Conservation (phyloP, 1,284 basidiomycete species). For the Athelia sp. region DNA sequence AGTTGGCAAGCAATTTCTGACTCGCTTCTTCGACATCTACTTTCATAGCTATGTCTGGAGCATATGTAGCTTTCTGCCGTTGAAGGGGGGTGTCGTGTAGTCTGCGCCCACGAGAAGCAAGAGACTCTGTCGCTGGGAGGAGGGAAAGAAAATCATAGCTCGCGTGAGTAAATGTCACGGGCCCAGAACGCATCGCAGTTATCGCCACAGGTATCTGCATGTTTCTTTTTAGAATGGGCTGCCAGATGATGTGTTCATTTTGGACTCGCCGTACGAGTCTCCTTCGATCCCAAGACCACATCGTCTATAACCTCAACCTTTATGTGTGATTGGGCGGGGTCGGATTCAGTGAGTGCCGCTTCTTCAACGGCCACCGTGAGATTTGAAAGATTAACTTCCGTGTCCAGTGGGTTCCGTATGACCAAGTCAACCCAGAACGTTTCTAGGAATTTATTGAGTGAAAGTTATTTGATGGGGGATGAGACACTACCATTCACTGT, state of each 20-base stretch:
- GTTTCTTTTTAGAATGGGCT: neutral
- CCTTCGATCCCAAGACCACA: constrained; percentile 49
- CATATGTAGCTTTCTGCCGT: constrained; percentile 59
- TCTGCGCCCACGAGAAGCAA: constrained; percentile 59
- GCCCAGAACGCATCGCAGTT: constrained; percentile 41
- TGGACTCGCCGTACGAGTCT: constrained; percentile 51
- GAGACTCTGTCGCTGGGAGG: constrained; percentile 54
- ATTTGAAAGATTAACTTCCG: constrained; percentile 61
- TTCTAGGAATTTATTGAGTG: constrained; percentile 36
- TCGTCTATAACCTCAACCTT: constrained; percentile 57
- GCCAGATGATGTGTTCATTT: neutral
- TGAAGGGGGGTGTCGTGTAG: constrained; percentile 69
- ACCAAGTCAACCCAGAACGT: constrained; percentile 71
- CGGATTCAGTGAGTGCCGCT: constrained; percentile 23
- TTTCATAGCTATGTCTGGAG: constrained; percentile 51
- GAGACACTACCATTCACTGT: constrained; percentile 51
- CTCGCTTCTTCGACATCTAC: constrained; percentile 57
- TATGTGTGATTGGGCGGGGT: constrained; percentile 34
- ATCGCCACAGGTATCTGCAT: constrained; percentile 60
- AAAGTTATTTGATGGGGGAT: constrained; percentile 2
- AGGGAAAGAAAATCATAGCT: constrained; percentile 66
- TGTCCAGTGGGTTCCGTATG: constrained; percentile 63
- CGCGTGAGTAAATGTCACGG: constrained; percentile 49
- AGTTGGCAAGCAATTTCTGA: constrained; percentile 52
- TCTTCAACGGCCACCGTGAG: constrained; percentile 51